Percentiles rank a stretch among this genome's conserved stretches.
phyloP scores from a whole-genome alignment of 2,329 filamentous ascomycete genomes.

The Paecilomyces variotii region DNA sequence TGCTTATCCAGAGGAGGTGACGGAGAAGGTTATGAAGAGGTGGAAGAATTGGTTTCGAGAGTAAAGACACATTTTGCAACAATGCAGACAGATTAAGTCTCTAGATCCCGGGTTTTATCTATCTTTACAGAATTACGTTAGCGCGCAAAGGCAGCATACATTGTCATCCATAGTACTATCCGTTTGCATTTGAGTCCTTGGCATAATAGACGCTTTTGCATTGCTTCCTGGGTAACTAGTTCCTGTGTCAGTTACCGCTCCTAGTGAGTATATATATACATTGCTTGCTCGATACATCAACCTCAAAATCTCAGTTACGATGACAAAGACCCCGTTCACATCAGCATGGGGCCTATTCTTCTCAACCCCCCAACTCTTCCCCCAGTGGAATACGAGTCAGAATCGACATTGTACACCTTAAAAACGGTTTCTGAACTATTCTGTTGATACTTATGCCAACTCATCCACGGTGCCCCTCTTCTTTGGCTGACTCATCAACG shows the following conservation, averaged over 20 bases:
- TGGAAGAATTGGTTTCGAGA: neutral
- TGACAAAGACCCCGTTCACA: neutral
- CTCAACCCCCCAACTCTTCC: neutral
- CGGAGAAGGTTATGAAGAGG: slow-evolving; percentile 1
- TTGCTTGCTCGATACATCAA: too few species aligned
- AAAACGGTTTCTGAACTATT: neutral
- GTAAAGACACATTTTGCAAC: neutral
- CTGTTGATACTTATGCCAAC: neutral
- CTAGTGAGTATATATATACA: too few species aligned
- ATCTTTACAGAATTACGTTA: too few species aligned
- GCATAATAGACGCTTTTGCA: too few species aligned
- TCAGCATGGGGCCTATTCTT: neutral
- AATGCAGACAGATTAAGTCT: too few species aligned
- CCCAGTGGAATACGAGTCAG: neutral
- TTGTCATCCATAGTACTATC: too few species aligned
- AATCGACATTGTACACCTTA: neutral
- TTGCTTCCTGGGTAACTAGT: too few species aligned
- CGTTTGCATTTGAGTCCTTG: too few species aligned
- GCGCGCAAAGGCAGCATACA: too few species aligned
- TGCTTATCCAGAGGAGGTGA: slow-evolving; percentile 3
- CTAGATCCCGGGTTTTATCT: too few species aligned
- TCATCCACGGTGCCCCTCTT: neutral
- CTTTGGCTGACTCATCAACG: neutral
- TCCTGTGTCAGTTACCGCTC: too few species aligned
- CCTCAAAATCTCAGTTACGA: neutral